Conservation (phyloP, 2,329 filamentous ascomycete species). For the Curvularia eragrostidis region DNA sequence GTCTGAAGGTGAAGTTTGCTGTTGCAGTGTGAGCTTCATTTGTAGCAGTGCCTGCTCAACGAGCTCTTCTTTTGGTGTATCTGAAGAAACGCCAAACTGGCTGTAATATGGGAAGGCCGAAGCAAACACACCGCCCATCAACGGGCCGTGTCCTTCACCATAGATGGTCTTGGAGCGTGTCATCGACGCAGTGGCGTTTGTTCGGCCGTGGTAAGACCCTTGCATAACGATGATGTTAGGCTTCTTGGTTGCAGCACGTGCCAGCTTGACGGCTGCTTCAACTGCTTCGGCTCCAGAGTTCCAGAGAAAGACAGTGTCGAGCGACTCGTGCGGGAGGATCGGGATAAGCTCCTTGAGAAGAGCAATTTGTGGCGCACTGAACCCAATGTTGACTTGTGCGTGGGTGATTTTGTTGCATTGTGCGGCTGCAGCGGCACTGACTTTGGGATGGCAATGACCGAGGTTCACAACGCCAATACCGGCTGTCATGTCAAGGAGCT, state of each 20-base stretch:
- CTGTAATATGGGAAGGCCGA: constrained; percentile 42
- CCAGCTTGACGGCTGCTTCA: constrained; percentile 39
- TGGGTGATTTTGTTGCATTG: constrained; percentile 43
- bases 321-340: constrained; percentile 36
- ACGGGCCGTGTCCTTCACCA: constrained; percentile 38
- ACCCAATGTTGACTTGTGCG: constrained; percentile 42
- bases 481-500: constrained; percentile 40
- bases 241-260: constrained; percentile 40
- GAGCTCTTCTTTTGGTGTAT: constrained; percentile 36
- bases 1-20: constrained; percentile 37
- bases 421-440: constrained; percentile 38
- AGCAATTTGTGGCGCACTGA: constrained; percentile 38
- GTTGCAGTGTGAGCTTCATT: constrained; percentile 35
- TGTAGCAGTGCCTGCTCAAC: constrained; percentile 35
- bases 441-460: constrained; percentile 42
- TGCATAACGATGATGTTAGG: constrained; percentile 45
- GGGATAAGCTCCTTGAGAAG: constrained; percentile 38
- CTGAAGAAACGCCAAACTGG: constrained; percentile 32
- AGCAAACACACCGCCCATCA: constrained; percentile 42
- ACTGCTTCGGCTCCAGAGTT: constrained; percentile 42
- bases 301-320: constrained; percentile 41
- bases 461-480: constrained; percentile 42
- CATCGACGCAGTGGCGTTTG: constrained; percentile 40
- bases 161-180: constrained; percentile 42
- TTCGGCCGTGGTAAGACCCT: constrained; percentile 41